Evolutionary conservation across 768 basidiomycete species (phyloP).

Genomic region (Porphyrellus cyaneotinctus): DNA sequence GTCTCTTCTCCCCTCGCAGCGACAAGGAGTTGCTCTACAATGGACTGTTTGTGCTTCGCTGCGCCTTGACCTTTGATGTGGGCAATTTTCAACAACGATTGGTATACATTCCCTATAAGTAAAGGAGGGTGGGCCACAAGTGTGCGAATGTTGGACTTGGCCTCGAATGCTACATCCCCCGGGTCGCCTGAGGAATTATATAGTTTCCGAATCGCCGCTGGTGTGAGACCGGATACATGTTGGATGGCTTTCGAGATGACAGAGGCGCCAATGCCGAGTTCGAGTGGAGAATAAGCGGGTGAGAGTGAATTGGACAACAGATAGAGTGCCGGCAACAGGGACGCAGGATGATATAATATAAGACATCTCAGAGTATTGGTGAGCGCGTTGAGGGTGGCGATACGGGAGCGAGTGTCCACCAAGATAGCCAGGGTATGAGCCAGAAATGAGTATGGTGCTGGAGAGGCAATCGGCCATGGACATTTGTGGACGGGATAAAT

Average conservation of each 20-base stretch:
- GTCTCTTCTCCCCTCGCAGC: slow-evolving; percentile 83
- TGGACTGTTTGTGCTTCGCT: slow-evolving; percentile 66
- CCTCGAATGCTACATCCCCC: slow-evolving; percentile 85
- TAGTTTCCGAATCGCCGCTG: slow-evolving; percentile 53
- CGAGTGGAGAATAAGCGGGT: slow-evolving; percentile 67
- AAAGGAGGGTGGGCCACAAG: slow-evolving; percentile 70
- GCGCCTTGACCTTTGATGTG: slow-evolving; percentile 71
- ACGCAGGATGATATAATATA: slow-evolving; percentile 57
- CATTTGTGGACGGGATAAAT: slow-evolving; percentile 40
- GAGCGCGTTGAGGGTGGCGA: slow-evolving; percentile 59
- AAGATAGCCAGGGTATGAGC: slow-evolving; percentile 58
- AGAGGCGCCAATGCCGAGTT: slow-evolving; percentile 66
- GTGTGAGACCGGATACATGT: slow-evolving; percentile 62
- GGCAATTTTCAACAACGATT: slow-evolving; percentile 63
- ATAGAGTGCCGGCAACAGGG: slow-evolving; percentile 74
- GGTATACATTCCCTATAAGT: slow-evolving; percentile 60
- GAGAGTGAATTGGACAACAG: slow-evolving; percentile 77
- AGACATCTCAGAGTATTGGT: slow-evolving; percentile 75
- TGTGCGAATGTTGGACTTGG: slow-evolving; percentile 72
- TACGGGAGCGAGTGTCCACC: slow-evolving; percentile 68
- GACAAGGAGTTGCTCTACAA: slow-evolving; percentile 79
- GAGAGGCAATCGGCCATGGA: slow-evolving; percentile 37
- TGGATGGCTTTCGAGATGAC: slow-evolving; percentile 69
- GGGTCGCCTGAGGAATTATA: slow-evolving; percentile 77
- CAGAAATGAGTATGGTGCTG: slow-evolving; percentile 69